Percentiles rank a stretch among this genome's conserved stretches.
phyloP scores from a whole-genome alignment of 345 rosid genomes.

The Populus simonii region DNA sequence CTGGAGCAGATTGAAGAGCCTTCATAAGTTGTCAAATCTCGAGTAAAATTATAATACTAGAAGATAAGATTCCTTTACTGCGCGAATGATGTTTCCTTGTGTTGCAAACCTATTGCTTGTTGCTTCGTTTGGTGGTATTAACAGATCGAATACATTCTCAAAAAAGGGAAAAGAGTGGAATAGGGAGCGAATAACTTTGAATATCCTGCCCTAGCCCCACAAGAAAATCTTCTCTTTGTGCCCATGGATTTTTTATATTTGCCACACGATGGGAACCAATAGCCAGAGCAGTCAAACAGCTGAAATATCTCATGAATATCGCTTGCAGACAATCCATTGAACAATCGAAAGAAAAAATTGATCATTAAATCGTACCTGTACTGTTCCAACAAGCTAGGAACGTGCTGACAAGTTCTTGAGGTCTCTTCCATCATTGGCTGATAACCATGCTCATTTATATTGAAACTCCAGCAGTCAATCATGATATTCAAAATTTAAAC shows the following conservation, averaged over 20 bases:
- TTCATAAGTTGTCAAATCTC: not conserved
- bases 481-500: not conserved
- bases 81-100: too few species aligned
- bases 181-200: too few species aligned
- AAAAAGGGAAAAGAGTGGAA: too few species aligned
- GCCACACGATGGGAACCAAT: not conserved
- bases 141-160: too few species aligned
- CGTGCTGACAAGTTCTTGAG: not conserved
- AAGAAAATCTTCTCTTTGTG: too few species aligned
- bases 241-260: not conserved
- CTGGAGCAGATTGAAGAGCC: not conserved
- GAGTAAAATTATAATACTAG: not conserved
- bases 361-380: not conserved
- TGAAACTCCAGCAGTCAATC: not conserved
- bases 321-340: not conserved
- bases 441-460: not conserved
- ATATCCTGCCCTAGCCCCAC: too few species aligned
- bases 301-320: not conserved
- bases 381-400: not conserved
- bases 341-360: not conserved
- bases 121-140: too few species aligned
- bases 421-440: not conserved
- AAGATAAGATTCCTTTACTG: too few species aligned
- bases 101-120: too few species aligned
- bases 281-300: not conserved